Evolutionary conservation across 257 asterid species (phyloP).

Genomic region (Primulina huaijiensis): DNA sequence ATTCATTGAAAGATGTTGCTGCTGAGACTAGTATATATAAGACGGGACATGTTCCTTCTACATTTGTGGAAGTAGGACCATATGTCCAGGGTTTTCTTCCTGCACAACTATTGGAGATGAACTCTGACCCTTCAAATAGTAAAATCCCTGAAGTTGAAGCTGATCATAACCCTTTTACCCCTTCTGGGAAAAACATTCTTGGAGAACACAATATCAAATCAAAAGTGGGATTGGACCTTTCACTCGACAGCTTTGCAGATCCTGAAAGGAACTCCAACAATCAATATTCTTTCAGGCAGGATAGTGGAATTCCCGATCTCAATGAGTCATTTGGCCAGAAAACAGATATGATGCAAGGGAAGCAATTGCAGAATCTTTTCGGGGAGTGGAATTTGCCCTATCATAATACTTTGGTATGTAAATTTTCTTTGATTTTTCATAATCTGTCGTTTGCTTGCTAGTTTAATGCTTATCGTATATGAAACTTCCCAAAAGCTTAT

Average conservation of each 20-base stretch:
- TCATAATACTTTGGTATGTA: slow-evolving; percentile 32
- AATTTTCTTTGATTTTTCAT: neutral
- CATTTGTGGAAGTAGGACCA: slow-evolving; percentile 26
- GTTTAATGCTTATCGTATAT: neutral
- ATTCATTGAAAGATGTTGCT: slow-evolving; percentile 27
- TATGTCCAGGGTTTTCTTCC: slow-evolving; percentile 21
- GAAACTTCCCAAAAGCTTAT: neutral
- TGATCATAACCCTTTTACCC: slow-evolving; percentile 22
- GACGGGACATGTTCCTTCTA: slow-evolving; percentile 16
- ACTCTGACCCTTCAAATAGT: slow-evolving; percentile 22
- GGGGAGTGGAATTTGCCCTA: slow-evolving; percentile 27
- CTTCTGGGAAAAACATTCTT: slow-evolving; percentile 25
- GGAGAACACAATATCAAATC: slow-evolving; percentile 35
- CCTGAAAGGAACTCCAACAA: slow-evolving; percentile 27
- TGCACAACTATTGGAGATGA: slow-evolving; percentile 25
- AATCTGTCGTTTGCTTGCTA: neutral
- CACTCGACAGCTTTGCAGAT: slow-evolving; percentile 44
- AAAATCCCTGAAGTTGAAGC: slow-evolving; percentile 41
- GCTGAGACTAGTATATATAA: slow-evolving; percentile 22
- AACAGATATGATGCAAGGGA: slow-evolving; percentile 20
- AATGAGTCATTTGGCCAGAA: slow-evolving; percentile 36
- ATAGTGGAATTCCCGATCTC: slow-evolving; percentile 48
- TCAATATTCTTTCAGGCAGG: slow-evolving; percentile 23
- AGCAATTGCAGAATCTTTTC: slow-evolving; percentile 24
- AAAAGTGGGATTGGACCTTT: slow-evolving; percentile 50